Conservation (phyloP, 345 rosid species). For the Pugionium cornutum region DNA sequence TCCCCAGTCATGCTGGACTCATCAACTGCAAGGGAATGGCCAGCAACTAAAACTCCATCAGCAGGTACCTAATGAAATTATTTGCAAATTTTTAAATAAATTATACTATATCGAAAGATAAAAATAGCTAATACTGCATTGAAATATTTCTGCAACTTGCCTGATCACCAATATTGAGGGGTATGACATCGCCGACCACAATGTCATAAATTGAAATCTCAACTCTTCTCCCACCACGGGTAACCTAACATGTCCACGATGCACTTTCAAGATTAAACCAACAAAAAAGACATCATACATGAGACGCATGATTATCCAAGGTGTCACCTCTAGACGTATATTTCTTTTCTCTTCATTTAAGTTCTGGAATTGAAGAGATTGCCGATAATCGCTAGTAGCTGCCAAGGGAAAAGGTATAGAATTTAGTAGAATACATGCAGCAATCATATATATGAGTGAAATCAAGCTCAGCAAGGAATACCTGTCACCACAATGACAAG, state of each 20-base stretch:
- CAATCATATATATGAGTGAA: conserved; percentile 10
- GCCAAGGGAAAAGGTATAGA: conserved; percentile 28
- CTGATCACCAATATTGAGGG: conserved; percentile 98
- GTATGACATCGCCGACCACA: conserved; percentile 91
- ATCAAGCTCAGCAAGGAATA: conserved; percentile 30
- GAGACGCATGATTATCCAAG: conserved; percentile 14
- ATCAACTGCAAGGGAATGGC: conserved; percentile 86
- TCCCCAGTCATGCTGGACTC: conserved; percentile 99
- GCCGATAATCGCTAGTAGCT: conserved; percentile 97
- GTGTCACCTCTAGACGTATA: conserved; percentile 79
- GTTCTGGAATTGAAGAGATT: conserved; percentile 97
- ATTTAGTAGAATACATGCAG: conserved; percentile 14
- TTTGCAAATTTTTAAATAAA: conserved; percentile 9
- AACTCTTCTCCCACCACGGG: conserved; percentile 78
- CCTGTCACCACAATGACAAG: conserved; percentile 97
- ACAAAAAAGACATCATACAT: conserved; percentile 15
- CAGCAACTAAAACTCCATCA: conserved; percentile 79
- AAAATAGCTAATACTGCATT: conserved; percentile 14
- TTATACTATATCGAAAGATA: background rate
- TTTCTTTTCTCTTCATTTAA: conserved; percentile 93
- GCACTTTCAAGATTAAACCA: conserved; percentile 20
- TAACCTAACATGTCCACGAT: conserved; percentile 51
- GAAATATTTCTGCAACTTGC: conserved; percentile 39
- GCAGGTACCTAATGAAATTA: conserved; percentile 74
- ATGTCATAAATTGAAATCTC: conserved; percentile 90